phyloP scores from a whole-genome alignment of 441 rosid species.

The Pelargonium myrrhifolium region DNA sequence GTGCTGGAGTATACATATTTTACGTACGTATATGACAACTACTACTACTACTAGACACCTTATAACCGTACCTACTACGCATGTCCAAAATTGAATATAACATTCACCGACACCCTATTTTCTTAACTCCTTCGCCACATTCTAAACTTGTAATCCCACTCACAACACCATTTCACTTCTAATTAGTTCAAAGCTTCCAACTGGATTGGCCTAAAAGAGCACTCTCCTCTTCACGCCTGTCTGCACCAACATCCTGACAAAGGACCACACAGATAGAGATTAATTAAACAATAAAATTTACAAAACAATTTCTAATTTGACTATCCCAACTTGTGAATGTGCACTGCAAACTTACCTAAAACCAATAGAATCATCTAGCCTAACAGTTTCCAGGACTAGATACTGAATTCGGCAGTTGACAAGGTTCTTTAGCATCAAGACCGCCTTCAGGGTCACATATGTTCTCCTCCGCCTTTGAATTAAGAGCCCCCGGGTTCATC shows the following conservation, averaged over 20 bases:
- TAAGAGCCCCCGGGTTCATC: conserved; percentile 31
- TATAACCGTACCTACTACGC: not conserved
- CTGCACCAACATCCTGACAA: not conserved
- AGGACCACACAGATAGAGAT: too few species aligned
- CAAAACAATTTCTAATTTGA: not conserved
- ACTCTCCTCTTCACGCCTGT: too few species aligned
- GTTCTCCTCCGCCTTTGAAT: not conserved
- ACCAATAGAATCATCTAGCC: not conserved
- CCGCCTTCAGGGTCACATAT: not conserved
- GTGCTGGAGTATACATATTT: not conserved
- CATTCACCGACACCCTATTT: not conserved
- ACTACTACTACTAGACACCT: not conserved
- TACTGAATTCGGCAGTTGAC: not conserved
- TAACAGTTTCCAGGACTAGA: not conserved
- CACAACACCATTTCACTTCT: not conserved
- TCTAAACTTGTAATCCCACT: not conserved
- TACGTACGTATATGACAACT: not conserved
- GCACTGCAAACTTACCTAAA: not conserved
- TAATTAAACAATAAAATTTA: not conserved
- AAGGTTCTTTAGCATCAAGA: not conserved
- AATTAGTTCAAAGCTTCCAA: not conserved
- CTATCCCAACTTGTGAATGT: not conserved
- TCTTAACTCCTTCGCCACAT: too few species aligned
- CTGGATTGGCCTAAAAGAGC: too few species aligned
- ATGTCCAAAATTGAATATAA: conserved; percentile 5